These are phyloP conservation scores for Cylindrotheca closterium DNA, from an alignment of 108 stramenopile genomes.

Conservation along the genomic window DNA sequence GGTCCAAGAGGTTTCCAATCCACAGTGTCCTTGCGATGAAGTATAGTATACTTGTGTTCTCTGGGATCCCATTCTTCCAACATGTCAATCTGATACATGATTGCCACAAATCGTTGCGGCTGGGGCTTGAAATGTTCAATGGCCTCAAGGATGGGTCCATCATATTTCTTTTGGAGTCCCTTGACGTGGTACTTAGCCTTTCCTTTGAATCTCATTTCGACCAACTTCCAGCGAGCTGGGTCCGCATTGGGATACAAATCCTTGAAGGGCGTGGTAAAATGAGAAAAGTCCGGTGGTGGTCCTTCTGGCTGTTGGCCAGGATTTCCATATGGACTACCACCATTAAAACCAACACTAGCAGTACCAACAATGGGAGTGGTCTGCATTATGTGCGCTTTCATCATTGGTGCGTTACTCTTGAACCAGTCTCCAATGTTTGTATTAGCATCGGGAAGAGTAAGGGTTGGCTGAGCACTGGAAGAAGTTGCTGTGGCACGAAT, in stretches of 20 bases:
- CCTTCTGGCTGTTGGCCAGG: no score
- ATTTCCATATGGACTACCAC: no score
- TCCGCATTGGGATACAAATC: conserved; percentile 17
- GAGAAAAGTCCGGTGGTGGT: no score
- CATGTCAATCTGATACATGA: conserved; percentile 33
- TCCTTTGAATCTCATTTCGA: conserved; percentile 21
- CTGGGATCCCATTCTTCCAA: conserved; percentile 26
- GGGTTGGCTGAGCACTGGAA: no score
- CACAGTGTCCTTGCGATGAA: conserved; percentile 35
- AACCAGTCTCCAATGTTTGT: no score
- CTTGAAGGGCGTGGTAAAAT: no score
- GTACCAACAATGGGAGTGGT: no score
- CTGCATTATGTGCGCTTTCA: no score
- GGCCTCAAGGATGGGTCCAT: conserved; percentile 18
- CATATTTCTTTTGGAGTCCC: conserved; percentile 12
- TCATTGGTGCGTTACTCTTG: no score
- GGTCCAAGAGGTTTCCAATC: conserved; percentile 19
- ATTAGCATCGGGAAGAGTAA: no score
- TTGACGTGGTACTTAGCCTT: conserved; percentile 8
- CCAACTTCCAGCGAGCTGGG: conserved; percentile 24
- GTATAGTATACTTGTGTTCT: conserved; percentile 25
- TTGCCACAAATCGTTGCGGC: conserved; percentile 24
- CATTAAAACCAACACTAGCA: no score
- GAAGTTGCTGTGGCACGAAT: no score
- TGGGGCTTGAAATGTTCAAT: conserved; percentile 25